phyloP scores from a whole-genome alignment of 768 basidiomycete species.

The Termitomyces sp. region DNA sequence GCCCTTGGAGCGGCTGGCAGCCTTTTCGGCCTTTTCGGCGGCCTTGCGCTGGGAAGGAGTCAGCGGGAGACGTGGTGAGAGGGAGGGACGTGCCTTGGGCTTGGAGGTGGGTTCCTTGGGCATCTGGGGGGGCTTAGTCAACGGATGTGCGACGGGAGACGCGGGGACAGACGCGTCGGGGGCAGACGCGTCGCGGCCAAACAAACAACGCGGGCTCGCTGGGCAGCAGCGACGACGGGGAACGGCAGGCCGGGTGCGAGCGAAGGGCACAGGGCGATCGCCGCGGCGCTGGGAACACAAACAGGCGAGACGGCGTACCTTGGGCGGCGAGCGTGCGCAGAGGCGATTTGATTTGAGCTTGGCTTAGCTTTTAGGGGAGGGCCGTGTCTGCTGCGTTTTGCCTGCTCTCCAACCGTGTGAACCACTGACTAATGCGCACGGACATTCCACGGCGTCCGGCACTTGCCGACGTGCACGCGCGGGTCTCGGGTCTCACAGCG shows the following conservation, averaged over 20 bases:
- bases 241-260: neutral
- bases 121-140: slow-evolving; percentile 43
- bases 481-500: too few species aligned
- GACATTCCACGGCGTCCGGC: too few species aligned
- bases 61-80: slow-evolving; percentile 5
- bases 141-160: neutral
- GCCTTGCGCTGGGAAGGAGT: slow-evolving; percentile 57
- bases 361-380: slow-evolving; percentile 2
- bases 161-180: slow-evolving; percentile 10
- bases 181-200: slow-evolving; percentile 10
- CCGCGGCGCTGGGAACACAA: neutral
- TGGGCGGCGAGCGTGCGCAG: neutral
- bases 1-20: slow-evolving; percentile 31
- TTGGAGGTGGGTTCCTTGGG: slow-evolving; percentile 65
- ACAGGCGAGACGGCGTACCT: neutral
- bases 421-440: slow-evolving; percentile 7
- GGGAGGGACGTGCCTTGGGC: slow-evolving; percentile 49
- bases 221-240: slow-evolving; percentile 3
- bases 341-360: neutral
- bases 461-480: too few species aligned
- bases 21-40: slow-evolving; percentile 66
- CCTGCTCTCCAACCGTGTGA: slow-evolving; percentile 15
- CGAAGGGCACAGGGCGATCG: neutral
- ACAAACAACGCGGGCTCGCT: slow-evolving; percentile 11
- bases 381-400: too few species aligned